Percentiles rank a stretch among this genome's conserved stretches.
phyloP scores from a whole-genome alignment of 805 yeast species.

The Candida chauliodis region DNA sequence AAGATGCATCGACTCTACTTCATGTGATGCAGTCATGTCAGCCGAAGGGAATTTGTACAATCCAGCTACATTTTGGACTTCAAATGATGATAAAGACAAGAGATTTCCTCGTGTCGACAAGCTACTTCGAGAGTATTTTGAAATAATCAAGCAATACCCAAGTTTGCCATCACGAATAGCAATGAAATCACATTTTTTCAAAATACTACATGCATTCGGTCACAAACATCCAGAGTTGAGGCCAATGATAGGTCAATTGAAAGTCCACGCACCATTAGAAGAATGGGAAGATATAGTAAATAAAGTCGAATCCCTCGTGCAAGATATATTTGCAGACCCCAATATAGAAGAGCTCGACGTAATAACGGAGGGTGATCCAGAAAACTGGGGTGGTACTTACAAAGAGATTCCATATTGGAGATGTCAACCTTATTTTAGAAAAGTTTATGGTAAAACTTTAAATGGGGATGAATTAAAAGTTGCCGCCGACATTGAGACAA shows the following conservation, averaged over 20 bases:
- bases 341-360: conserved; percentile 56
- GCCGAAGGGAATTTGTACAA: conserved; percentile 94
- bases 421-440: conserved; percentile 91
- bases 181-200: conserved; percentile 91
- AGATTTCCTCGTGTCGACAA: conserved; percentile 84
- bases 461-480: conserved; percentile 34
- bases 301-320: conserved; percentile 66
- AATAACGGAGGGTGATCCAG: conserved; percentile 50
- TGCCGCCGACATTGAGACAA: conserved; percentile 22
- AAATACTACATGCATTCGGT: conserved; percentile 76
- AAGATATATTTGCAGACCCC: conserved; percentile 47
- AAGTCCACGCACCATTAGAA: conserved; percentile 34
- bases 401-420: conserved; percentile 90
- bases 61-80: conserved; percentile 82
- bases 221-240: conserved; percentile 75
- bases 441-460: conserved; percentile 69
- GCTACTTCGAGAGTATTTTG: conserved; percentile 81
- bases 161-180: conserved; percentile 76
- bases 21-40: conserved; percentile 91
- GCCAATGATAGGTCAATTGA: conserved; percentile 57
- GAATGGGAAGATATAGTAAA: conserved; percentile 52
- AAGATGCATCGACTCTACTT: conserved; percentile 59
- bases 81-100: conserved; percentile 48
- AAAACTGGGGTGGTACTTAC: conserved; percentile 79
- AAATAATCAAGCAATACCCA: conserved; percentile 60